A percentile compares a stretch with the other conserved stretches of the same genome.
phyloP scores from a whole-genome alignment of 1,284 basidiomycete species.

The Sparassis latifolia region DNA sequence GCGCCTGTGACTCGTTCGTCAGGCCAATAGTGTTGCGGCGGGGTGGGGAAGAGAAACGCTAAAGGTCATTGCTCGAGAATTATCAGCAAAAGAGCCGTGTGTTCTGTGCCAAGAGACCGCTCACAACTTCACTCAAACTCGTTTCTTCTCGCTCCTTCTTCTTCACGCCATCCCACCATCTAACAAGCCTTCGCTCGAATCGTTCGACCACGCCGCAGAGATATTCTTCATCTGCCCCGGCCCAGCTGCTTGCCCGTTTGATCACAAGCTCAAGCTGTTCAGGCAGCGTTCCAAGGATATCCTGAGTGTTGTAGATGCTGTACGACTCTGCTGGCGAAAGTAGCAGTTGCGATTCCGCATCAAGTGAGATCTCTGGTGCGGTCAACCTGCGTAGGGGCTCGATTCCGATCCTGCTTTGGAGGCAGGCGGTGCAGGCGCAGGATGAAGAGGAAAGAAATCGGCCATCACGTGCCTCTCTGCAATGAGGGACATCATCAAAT shows the following conservation, averaged over 20 bases:
- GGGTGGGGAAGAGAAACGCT: no score
- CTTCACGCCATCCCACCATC: constrained; percentile 36
- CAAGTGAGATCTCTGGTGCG: constrained; percentile 11
- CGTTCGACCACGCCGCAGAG: constrained; percentile 47
- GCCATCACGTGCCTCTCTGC: constrained; percentile 17
- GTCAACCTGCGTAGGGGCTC: background rate
- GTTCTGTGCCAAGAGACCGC: no score
- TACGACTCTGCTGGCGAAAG: constrained; percentile 50
- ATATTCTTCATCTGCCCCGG: constrained; percentile 44
- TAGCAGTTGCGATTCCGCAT: constrained; percentile 3
- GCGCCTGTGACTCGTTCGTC: no score
- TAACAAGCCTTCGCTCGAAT: constrained; percentile 52
- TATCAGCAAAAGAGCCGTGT: no score
- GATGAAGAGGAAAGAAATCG: constrained; percentile 19
- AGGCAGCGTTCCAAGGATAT: constrained; percentile 51
- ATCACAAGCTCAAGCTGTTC: constrained; percentile 44
- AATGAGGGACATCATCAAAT: background rate
- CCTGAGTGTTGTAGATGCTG: constrained; percentile 51
- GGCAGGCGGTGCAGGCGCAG: background rate
- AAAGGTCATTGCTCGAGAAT: no score
- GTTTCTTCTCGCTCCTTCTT: constrained; percentile 13
- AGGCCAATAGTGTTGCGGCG: no score
- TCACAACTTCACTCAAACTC: no score
- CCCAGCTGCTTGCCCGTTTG: constrained; percentile 40
- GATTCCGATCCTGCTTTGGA: background rate